Evolutionary conservation across 768 basidiomycete genomes (phyloP).

Genomic region (Mycena epipterygia): DNA sequence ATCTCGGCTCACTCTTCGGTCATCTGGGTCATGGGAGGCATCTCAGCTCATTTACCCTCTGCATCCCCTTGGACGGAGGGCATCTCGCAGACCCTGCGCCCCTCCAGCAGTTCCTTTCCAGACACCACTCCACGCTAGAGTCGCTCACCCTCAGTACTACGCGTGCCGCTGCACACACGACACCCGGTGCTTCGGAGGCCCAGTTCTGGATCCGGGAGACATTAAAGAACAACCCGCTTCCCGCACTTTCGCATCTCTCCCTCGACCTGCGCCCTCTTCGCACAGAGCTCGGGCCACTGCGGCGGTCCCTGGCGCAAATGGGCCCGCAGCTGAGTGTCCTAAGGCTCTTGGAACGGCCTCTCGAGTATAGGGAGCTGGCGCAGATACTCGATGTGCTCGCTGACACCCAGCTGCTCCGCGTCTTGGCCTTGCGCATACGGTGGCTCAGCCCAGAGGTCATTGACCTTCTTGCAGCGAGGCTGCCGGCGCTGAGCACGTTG

Average conservation of each 20-base stretch:
- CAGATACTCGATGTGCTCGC: conserved; percentile 43
- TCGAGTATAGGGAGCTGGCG: conserved; percentile 48
- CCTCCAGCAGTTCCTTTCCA: conserved; percentile 52
- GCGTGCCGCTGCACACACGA: conserved; percentile 39
- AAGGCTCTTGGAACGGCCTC: conserved; percentile 52
- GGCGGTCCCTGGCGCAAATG: conserved; percentile 47
- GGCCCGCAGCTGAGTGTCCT: conserved; percentile 46
- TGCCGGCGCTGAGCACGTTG: conserved; percentile 41
- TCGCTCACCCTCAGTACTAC: conserved; percentile 53
- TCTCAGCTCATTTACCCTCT: conserved; percentile 53
- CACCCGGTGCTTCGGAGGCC: conserved; percentile 43
- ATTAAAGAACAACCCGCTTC: conserved; percentile 45
- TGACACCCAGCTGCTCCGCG: conserved; percentile 29
- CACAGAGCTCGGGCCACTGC: conserved; percentile 45
- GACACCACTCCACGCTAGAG: conserved; percentile 51
- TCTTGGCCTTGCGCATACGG: conserved; percentile 38
- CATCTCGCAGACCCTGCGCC: conserved; percentile 52
- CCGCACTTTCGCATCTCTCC: conserved; percentile 48
- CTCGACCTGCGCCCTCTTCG: conserved; percentile 57
- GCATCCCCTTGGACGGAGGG: conserved; percentile 60
- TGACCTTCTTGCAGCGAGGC: conserved; percentile 39
- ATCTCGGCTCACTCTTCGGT: conserved; percentile 54
- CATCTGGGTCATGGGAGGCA: conserved; percentile 55
- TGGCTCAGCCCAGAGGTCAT: conserved; percentile 43
- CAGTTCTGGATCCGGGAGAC: conserved; percentile 60